Conservation (phyloP, 768 basidiomycete genomes). For the Pholiota conissans region DNA sequence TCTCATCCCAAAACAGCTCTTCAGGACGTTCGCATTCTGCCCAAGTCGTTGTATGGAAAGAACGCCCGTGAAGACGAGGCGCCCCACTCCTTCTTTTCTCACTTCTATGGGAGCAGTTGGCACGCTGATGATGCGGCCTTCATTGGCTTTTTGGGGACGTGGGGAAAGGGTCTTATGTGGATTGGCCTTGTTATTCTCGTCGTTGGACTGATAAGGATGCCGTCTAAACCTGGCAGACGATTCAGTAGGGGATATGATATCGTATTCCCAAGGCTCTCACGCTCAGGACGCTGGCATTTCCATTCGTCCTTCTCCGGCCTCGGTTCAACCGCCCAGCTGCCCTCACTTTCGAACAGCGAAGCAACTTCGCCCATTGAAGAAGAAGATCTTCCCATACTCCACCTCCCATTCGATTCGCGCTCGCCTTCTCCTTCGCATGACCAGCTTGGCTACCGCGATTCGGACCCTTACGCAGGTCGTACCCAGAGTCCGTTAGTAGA, state of each 20-base stretch:
- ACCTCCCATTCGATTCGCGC: constrained; percentile 60
- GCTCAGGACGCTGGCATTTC: constrained; percentile 73
- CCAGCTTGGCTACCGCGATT: constrained; percentile 32
- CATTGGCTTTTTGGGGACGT: constrained; percentile 86
- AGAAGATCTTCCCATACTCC: constrained; percentile 55
- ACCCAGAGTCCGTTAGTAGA: constrained; percentile 50
- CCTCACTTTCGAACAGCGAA: constrained; percentile 38
- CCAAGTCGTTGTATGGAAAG: constrained; percentile 98
- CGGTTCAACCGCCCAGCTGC: constrained; percentile 45
- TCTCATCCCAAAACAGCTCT: constrained; percentile 66
- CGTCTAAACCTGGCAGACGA: constrained; percentile 59
- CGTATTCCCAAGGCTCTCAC: constrained; percentile 71
- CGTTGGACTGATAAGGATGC: constrained; percentile 62
- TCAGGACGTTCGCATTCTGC: constrained; percentile 82
- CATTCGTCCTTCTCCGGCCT: constrained; percentile 51
- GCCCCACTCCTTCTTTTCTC: constrained; percentile 92
- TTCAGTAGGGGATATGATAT: constrained; percentile 71
- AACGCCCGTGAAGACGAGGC: constrained; percentile 83
- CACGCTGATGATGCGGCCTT: constrained; percentile 98
- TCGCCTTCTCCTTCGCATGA: constrained; percentile 60
- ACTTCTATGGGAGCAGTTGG: constrained; percentile 98
- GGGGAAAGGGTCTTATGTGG: constrained; percentile 91
- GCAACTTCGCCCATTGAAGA: constrained; percentile 47
- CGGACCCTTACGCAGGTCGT: constrained; percentile 42
- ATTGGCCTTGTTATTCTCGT: constrained; percentile 73